Percentiles rank a stretch among this genome's conserved stretches.
These are phyloP conservation scores for Starmerella riodocensis DNA, from an alignment of 805 yeast genomes.

Conservation along the genomic window DNA sequence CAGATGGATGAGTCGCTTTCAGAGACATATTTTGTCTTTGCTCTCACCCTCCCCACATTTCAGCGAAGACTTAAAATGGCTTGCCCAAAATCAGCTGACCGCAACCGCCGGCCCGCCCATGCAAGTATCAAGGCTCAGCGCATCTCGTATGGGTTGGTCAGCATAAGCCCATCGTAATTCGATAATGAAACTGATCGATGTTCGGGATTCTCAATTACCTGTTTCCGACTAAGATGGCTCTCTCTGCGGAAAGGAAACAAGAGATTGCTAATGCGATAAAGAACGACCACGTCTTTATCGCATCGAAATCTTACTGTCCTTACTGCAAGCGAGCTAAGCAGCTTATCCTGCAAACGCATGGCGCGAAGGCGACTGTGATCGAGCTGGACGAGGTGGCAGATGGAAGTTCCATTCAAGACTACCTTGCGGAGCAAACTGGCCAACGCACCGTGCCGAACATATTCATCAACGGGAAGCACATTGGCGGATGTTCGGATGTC, in stretches of 20 bases:
- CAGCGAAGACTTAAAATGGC: too few relatives aligned
- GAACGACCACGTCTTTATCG: conserved; percentile 59
- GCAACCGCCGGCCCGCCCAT: too few relatives aligned
- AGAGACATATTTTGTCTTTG: too few relatives aligned
- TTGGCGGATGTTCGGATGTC: conserved; percentile 89
- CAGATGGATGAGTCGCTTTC: too few relatives aligned
- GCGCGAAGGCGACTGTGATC: conserved; percentile 21
- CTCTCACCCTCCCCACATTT: too few relatives aligned
- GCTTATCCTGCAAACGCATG: conserved; percentile 34
- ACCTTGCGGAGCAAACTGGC: conserved; percentile 63
- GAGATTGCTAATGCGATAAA: conserved; percentile 51
- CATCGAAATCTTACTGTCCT: conserved; percentile 70
- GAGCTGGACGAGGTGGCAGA: conserved; percentile 35
- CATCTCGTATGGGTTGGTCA: too few relatives aligned
- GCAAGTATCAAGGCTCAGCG: too few relatives aligned
- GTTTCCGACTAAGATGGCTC: conserved; percentile 18
- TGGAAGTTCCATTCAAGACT: conserved; percentile 71
- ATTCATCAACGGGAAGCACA: conserved; percentile 79
- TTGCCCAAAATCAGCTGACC: too few relatives aligned
- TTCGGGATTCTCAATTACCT: conserved; percentile 3
- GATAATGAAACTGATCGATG: neutral
- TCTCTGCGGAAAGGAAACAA: conserved; percentile 15
- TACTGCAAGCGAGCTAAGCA: conserved; percentile 38
- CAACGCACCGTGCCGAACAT: conserved; percentile 91
- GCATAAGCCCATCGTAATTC: too few relatives aligned